Base-by-base conservation (phyloP, 306 rosid genomes). In the Medicago ruthenica region DNA sequence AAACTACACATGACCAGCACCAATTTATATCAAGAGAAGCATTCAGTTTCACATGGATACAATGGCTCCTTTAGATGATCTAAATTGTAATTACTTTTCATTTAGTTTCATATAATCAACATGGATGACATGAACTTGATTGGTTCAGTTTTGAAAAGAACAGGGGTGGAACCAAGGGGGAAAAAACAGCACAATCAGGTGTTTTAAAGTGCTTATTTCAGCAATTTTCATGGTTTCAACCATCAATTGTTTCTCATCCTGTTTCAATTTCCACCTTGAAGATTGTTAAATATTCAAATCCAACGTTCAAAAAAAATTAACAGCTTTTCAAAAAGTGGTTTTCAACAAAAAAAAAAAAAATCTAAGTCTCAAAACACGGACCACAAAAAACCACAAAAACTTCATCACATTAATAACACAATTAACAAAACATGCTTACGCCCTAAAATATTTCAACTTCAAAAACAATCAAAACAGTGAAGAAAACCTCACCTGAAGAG, bases 281-380 rank as follows among this genome's bases (percentile, higher is more conserved):
- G 66, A 44, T 61, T 16, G 50, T 3, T 31, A 67, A 63, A 78
- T 36, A 78, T 78, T 77, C 83, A 82, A 73, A 78, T 71, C 67
- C 21, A 78, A 82, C 75, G 82, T 67, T 79, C 44, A 67, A 80
- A 76, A 76, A 63, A 57, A 8, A 40, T 42, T 34, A 74, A 55
- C 22, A 58, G 41, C 60, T 70, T 72, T 39, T 53, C 53, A 69
- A 24, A 69, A 61, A 63, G 70, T 63, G 44, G 5, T 7, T 21
- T 3, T 9, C 22, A 54, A 31, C 74, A 76, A 1, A 76, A 37
- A 61, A 51, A 76, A 1, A 76, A 37, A 61, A 51, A 62, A 51
- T 51, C 51, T 12, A 27, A 41, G 6, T 22, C 24, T 31, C 15
- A 67, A 70, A 36, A 70, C 0, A 47, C 8, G 40, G 9, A 14